phyloP scores from a whole-genome alignment of 495 filamentous ascomycete species.

The Penicillium herquei region DNA sequence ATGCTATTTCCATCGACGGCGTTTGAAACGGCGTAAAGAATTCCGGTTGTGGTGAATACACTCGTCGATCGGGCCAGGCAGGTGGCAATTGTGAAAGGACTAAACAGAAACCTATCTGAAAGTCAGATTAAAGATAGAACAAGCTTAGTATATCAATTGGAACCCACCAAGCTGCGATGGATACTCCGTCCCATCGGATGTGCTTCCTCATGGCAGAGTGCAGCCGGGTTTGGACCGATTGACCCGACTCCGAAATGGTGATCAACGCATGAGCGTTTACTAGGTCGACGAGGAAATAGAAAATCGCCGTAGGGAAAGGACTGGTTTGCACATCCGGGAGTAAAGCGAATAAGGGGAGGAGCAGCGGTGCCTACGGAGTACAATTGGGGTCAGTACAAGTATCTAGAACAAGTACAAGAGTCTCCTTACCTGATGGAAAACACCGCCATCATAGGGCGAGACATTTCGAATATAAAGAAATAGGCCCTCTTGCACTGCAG shows the following conservation, averaged over 20 bases:
- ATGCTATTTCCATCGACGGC: slow-evolving; percentile 73
- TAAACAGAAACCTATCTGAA: slow-evolving; percentile 75
- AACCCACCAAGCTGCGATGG: slow-evolving; percentile 75
- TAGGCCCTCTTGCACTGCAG: slow-evolving; percentile 88
- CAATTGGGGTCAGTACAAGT: slow-evolving; percentile 5
- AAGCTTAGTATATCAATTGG: not conserved
- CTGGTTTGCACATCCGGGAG: slow-evolving; percentile 65
- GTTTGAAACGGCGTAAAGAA: slow-evolving; percentile 79
- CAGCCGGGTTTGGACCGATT: slow-evolving; percentile 66
- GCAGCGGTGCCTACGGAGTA: slow-evolving; percentile 67
- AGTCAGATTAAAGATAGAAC: slow-evolving; percentile 6
- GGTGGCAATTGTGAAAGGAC: slow-evolving; percentile 89
- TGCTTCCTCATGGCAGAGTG: slow-evolving; percentile 78
- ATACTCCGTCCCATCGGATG: slow-evolving; percentile 70
- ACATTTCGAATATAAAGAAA: slow-evolving; percentile 96
- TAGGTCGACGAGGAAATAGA: slow-evolving; percentile 82
- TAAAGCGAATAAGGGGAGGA: slow-evolving; percentile 86
- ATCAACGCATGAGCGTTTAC: slow-evolving; percentile 80
- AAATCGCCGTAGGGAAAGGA: slow-evolving; percentile 70
- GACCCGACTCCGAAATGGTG: slow-evolving; percentile 78
- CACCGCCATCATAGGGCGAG: slow-evolving; percentile 94
- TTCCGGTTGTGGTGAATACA: slow-evolving; percentile 85
- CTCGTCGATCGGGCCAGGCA: slow-evolving; percentile 90
- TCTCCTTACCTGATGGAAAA: slow-evolving; percentile 79
- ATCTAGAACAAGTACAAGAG: slow-evolving; percentile 1